These are phyloP conservation scores for Aspergillus sclerotiicarbonarius DNA, from an alignment of 495 filamentous ascomycete species.

Conservation along the genomic window DNA sequence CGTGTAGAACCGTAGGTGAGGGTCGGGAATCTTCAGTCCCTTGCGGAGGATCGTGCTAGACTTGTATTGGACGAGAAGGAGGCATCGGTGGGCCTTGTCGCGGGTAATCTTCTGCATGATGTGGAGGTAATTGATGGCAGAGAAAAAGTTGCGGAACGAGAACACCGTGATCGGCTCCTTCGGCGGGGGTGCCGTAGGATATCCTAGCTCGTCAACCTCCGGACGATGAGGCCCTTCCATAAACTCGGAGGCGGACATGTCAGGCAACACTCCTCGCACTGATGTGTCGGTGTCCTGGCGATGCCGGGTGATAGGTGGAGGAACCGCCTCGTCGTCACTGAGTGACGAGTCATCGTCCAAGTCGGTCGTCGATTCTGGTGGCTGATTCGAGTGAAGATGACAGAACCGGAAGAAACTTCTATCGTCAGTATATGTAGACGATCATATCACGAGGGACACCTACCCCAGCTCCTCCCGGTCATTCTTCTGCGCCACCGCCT, in stretches of 20 bases:
- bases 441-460: slow-evolving; percentile 19
- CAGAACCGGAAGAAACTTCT: slow-evolving; percentile 87
- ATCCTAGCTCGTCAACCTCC: slow-evolving; percentile 86
- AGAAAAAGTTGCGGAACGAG: slow-evolving; percentile 92
- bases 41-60: slow-evolving; percentile 85
- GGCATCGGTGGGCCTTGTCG: slow-evolving; percentile 86
- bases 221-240: slow-evolving; percentile 52
- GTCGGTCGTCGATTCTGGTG: slow-evolving; percentile 27
- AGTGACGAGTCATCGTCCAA: slow-evolving; percentile 27
- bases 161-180: slow-evolving; percentile 83
- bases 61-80: slow-evolving; percentile 93
- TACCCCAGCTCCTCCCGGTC: slow-evolving; percentile 83
- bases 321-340: slow-evolving; percentile 70
- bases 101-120: slow-evolving; percentile 97
- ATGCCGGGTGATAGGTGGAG: slow-evolving; percentile 73
- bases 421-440: slow-evolving; percentile 17
- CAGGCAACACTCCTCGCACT: slow-evolving; percentile 26
- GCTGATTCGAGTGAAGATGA: slow-evolving; percentile 53
- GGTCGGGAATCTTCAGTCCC: slow-evolving; percentile 84
- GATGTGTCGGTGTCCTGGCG: slow-evolving; percentile 34
- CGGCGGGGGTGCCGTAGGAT: slow-evolving; percentile 61
- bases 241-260: slow-evolving; percentile 35
- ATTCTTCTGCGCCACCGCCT: slow-evolving; percentile 77
- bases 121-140: slow-evolving; percentile 87
- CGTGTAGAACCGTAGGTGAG: slow-evolving; percentile 83